These are phyloP conservation scores for Elongisporangium prolatum DNA, from an alignment of 352 stramenopile species.

Conservation along the genomic window DNA sequence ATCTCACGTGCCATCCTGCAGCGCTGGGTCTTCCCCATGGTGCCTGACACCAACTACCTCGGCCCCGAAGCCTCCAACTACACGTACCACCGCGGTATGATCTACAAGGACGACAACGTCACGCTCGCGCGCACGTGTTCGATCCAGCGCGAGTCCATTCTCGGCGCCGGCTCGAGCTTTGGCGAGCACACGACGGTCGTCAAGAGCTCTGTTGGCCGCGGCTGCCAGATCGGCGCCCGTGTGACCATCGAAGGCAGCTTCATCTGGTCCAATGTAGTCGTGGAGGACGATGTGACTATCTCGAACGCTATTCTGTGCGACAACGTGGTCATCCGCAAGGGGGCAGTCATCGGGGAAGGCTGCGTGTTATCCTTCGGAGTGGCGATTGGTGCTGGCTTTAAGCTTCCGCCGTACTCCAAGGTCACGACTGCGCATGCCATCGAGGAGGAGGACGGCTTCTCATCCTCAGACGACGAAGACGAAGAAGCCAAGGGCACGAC, in stretches of 20 bases:
- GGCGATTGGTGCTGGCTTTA: constrained; percentile 73
- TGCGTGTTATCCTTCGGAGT: constrained; percentile 80
- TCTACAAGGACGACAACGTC: constrained; percentile 80
- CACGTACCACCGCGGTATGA: constrained; percentile 69
- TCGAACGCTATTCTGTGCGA: constrained; percentile 83
- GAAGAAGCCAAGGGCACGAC: constrained; percentile 9
- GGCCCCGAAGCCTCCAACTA: constrained; percentile 59
- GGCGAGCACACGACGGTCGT: constrained; percentile 49
- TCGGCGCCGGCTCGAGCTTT: constrained; percentile 52
- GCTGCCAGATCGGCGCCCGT: constrained; percentile 71
- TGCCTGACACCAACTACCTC: constrained; percentile 90
- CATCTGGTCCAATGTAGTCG: constrained; percentile 76
- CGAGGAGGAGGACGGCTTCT: constrained; percentile 71
- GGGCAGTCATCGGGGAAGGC: constrained; percentile 66
- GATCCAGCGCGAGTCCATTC: constrained; percentile 65
- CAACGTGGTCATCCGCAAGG: constrained; percentile 66
- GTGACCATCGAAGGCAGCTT: constrained; percentile 70
- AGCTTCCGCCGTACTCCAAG: constrained; percentile 68
- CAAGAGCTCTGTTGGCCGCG: constrained; percentile 64
- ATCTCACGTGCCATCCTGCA: constrained; percentile 92
- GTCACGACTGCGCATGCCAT: constrained; percentile 58
- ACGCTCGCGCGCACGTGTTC: constrained; percentile 58
- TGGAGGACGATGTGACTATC: constrained; percentile 75
- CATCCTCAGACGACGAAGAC: constrained; percentile 54
- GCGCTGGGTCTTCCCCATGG: constrained; percentile 95